Evolutionary conservation across 306 rosid species (phyloP), one percentile per base, ranked within the genome.

Genomic region (Dicorynia guianensis): DNA sequence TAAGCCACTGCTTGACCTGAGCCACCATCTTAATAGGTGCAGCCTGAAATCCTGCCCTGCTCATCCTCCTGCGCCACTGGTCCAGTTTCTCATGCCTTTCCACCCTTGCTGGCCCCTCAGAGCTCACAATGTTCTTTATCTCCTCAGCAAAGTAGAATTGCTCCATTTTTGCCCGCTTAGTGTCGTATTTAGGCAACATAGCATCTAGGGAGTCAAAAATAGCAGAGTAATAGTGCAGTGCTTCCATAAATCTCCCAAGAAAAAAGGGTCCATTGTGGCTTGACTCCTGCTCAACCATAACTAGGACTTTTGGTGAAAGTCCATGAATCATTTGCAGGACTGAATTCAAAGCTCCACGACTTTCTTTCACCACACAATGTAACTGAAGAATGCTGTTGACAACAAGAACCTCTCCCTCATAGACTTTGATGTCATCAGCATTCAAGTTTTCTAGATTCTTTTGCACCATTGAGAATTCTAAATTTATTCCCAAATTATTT

Each of bases 201-300:
- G 85, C 89, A 76, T 94, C 96, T 14, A 88, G 67, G 3, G 98
- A 91, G 65, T 94, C 98, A 63, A 94, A 91, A 7, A 91, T 91
- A 5, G 98, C 97, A 43, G 98, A 91, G 81, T 94, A 94, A 63
- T 90, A 91, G 10, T 91, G 93, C 74, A 94, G 11, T 38, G 97
- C 90, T 8, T 94, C 97, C 98, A 91, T 94, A 67, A 94, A 94
- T 75, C 97, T 90, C 58, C 97, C 97, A 0, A 94, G 90, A 25
- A 94, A 94, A 73, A 94, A 94, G 0, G 98, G 98, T n/a, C 96
- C 98, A 66, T 94, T 90, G 56, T 94, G 98, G 81, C 93, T 87
- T 0, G 96, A 91, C 11, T 92, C 98, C 53, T 92, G 98, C 80
- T 94, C 97, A 7, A 87, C 89, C 69, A 94, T 81, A 20, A 90